Evolutionary conservation across 1,139 yeast species (phyloP).

Genomic region (Yamadazyma taylorii): DNA sequence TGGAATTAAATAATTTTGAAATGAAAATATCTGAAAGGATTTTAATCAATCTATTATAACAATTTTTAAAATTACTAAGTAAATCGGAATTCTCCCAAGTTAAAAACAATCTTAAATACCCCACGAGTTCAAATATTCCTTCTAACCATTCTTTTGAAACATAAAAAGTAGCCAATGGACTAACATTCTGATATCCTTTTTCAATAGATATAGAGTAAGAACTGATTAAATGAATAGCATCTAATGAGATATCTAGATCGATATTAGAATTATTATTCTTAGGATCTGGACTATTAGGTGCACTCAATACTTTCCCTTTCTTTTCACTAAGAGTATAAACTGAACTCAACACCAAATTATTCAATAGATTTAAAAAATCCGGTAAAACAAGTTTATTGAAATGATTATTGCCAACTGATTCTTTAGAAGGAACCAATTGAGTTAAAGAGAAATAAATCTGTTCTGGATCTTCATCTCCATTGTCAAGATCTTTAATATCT

Average conservation of each 20-base stretch:
- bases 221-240: conserved; percentile 38
- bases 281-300: conserved; percentile 33
- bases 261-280: conserved; percentile 13
- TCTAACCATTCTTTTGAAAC: conserved; percentile 37
- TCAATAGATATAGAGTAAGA: conserved; percentile 32
- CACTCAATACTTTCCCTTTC: conserved; percentile 40
- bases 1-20: conserved; percentile 23
- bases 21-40: conserved; percentile 34
- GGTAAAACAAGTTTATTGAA: conserved; percentile 33
- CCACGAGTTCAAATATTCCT: conserved; percentile 40
- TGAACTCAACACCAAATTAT: conserved; percentile 40
- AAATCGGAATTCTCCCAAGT: conserved; percentile 27
- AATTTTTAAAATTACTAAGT: conserved; percentile 19
- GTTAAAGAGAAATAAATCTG: conserved; percentile 10
- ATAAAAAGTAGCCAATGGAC: conserved; percentile 25
- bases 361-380: conserved; percentile 39
- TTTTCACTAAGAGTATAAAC: conserved; percentile 31
- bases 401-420: conserved; percentile 4
- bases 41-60: conserved; percentile 25
- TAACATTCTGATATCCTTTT: conserved; percentile 27
- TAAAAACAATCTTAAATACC: conserved; percentile 30
- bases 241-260: conserved; percentile 26
- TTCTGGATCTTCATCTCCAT: conserved; percentile 4
- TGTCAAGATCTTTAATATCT: conserved; percentile 16
- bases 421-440: conserved; percentile 7